A percentile compares a stretch with the other conserved stretches of the same genome.
Conservation (phyloP, 1,284 basidiomycete species). For the Abortiporus biennis region DNA sequence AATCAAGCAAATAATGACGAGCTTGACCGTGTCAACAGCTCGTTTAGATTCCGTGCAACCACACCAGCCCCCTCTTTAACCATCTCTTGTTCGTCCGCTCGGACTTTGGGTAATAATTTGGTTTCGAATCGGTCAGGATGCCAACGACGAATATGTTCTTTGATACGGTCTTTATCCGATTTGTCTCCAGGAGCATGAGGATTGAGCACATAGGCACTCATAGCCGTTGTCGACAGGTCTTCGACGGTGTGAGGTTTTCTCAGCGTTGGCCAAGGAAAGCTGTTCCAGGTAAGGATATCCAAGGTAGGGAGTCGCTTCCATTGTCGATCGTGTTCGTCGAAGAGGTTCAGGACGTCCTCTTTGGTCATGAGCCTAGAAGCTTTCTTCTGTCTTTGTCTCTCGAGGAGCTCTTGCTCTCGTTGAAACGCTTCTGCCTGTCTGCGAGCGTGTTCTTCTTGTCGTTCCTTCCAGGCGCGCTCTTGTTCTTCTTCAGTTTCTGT, state of each 20-base stretch:
- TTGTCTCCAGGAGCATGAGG: slow-evolving; percentile 43
- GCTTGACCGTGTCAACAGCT: slow-evolving; percentile 29
- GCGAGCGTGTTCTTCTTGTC: slow-evolving; percentile 46
- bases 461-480: slow-evolving; percentile 11
- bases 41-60: slow-evolving; percentile 50
- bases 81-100: slow-evolving; percentile 33
- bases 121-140: slow-evolving; percentile 38
- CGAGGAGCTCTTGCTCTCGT: slow-evolving; percentile 46
- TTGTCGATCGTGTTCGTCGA: slow-evolving; percentile 49
- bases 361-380: slow-evolving; percentile 40
- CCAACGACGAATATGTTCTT: slow-evolving; percentile 48
- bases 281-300: slow-evolving; percentile 40
- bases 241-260: slow-evolving; percentile 47
- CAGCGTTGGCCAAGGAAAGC: slow-evolving; percentile 69
- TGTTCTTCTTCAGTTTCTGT: slow-evolving; percentile 14
- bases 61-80: slow-evolving; percentile 35
- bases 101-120: slow-evolving; percentile 37
- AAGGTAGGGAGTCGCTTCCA: slow-evolving; percentile 42
- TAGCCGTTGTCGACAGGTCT: slow-evolving; percentile 47
- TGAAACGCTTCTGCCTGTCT: slow-evolving; percentile 56
- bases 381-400: slow-evolving; percentile 30
- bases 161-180: slow-evolving; percentile 49
- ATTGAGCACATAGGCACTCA: slow-evolving; percentile 56
- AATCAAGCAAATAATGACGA: slow-evolving; percentile 17
- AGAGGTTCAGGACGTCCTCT: slow-evolving; percentile 46